Percentiles rank a stretch among this genome's conserved stretches.
Evolutionary conservation across 345 rosid genomes (phyloP).

Genomic region (Populus pruinosa): DNA sequence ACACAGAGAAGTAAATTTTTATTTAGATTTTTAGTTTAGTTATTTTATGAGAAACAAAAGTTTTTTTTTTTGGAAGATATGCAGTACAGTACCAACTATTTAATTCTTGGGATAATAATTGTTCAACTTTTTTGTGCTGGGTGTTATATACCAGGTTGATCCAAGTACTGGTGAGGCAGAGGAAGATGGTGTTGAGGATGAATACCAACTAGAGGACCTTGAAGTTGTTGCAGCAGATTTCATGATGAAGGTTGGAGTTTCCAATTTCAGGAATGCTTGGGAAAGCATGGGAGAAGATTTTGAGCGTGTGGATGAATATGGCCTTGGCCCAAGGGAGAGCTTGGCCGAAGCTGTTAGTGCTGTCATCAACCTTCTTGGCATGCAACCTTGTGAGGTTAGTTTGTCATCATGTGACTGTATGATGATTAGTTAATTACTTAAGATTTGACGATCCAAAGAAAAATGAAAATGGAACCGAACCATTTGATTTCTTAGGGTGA

Average conservation of each 20-base stretch:
- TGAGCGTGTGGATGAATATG: conserved; percentile 95
- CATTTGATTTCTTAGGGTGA: background rate
- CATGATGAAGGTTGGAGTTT: conserved; percentile 76
- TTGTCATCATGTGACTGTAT: background rate
- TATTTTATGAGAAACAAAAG: background rate
- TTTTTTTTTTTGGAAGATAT: background rate
- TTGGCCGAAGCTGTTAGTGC: conserved; percentile 79
- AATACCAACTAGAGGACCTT: conserved; percentile 93
- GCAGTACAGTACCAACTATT: background rate
- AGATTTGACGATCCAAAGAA: background rate
- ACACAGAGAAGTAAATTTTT: background rate
- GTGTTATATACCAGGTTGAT: conserved; percentile 60
- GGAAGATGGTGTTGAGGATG: conserved; percentile 97
- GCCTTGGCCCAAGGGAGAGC: conserved; percentile 91
- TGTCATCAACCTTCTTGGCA: conserved; percentile 90
- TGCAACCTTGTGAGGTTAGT: conserved; percentile 98
- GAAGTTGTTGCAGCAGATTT: conserved; percentile 93
- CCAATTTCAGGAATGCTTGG: conserved; percentile 98
- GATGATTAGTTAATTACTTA: background rate
- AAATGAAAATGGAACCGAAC: background rate
- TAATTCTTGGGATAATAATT: background rate
- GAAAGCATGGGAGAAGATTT: conserved; percentile 70
- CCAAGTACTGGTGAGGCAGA: conserved; percentile 82
- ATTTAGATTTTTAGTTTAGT: background rate
- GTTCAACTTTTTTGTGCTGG: background rate